Base-by-base conservation (phyloP, 2,329 filamentous ascomycete species). In the Cytospora mali region DNA sequence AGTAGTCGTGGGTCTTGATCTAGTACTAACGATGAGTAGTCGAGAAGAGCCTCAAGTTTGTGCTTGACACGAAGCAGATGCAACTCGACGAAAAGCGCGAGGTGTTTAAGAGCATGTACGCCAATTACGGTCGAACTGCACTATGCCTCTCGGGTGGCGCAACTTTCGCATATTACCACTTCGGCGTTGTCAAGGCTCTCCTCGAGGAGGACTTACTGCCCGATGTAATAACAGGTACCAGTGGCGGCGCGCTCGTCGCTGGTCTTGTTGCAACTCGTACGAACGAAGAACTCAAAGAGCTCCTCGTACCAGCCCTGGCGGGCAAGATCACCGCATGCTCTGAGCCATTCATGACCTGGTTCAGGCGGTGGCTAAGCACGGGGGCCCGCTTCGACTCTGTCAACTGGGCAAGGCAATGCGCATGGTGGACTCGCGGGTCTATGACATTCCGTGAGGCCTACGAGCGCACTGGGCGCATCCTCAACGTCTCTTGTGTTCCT, bases 401-500 rank as follows among this genome's bases (percentile, higher is more conserved):
- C 3, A 91, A 96, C 68, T 99, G 94, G 94, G 94, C 94, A 0
- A 83, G 82, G 64, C 86, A 89, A 67, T 92, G 89, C 71, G 86
- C 88, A 64, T 99, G 95, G 95, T 98, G 95, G 80, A 91, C 91
- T 49, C 85, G 88, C 68, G 95, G 95, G 33, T 96, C 91, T 49
- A 90, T 94, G 80, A 99, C 95, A 0, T 99, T 99, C 74, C 87
- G 88, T 61, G 95, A 99, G 77, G 95, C 95, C 3, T 98, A 96
- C 74, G 88, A 96, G 75, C 86, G 93, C 54, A 98, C 95, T 0
- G 95, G 95, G 0, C 89, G 95, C 23, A 95, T 98, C 66, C 82
- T 99, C 56, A 99, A 99, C 75, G 93, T 99, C 11, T 92, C 92
- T 6, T 99, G 95, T 74, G 92, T 99, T 1, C 95, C 95, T 0